Conservation (phyloP, 129 eudicot genomes). For the Artemisia argyi region DNA sequence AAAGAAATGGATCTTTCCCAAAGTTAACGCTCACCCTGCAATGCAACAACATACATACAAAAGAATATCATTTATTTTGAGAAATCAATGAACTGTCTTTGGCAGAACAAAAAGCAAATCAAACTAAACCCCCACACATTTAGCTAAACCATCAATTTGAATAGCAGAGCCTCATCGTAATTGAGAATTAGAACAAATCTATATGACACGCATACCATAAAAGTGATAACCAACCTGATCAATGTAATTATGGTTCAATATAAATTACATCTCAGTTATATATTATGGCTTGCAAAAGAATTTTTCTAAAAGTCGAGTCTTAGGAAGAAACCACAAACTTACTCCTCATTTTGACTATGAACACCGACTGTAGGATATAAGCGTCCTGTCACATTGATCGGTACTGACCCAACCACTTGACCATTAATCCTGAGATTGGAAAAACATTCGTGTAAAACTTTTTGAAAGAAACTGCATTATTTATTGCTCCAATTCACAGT, state of each 20-base stretch:
- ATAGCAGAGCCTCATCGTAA: too few relatives aligned
- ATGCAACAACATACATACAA: conserved; percentile 15
- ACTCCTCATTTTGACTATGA: conserved; percentile 98
- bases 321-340: conserved; percentile 38
- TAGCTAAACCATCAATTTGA: too few relatives aligned
- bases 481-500: too few relatives aligned
- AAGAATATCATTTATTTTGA: conserved; percentile 1
- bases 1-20: conserved; percentile 79
- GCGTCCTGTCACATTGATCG: conserved; percentile 68
- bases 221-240: not conserved
- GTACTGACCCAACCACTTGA: conserved; percentile 57
- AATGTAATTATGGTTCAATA: not conserved
- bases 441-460: conserved; percentile 7
- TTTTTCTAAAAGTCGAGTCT: not conserved
- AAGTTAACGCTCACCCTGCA: conserved; percentile 89
- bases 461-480: not conserved
- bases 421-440: conserved; percentile 75
- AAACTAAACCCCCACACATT: not conserved
- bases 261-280: not conserved
- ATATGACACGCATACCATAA: not conserved
- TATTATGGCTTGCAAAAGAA: not conserved
- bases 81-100: conserved; percentile 2
- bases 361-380: conserved; percentile 87
- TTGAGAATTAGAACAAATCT: not conserved
- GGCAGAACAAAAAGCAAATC: not conserved